phyloP scores from a whole-genome alignment of 345 rosid species.

The Psidium guajava region DNA sequence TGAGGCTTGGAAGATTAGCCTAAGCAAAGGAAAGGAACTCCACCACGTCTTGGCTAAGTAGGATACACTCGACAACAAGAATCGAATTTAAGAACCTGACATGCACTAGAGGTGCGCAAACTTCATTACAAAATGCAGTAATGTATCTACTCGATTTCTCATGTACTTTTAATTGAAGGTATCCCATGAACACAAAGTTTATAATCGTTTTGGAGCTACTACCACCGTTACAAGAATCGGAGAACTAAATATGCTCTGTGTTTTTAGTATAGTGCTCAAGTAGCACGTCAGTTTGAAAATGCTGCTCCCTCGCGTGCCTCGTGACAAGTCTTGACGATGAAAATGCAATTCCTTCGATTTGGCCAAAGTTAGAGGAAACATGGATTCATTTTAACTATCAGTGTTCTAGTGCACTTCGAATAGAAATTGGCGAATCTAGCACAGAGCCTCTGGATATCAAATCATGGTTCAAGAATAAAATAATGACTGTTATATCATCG shows the following conservation, averaged over 20 bases:
- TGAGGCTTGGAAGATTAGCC: background rate
- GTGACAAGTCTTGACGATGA: background rate
- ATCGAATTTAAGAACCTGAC: background rate
- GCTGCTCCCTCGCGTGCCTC: background rate
- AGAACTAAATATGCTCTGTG: background rate
- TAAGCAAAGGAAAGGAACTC: background rate
- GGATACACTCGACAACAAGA: background rate
- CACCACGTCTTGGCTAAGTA: background rate
- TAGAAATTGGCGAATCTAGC: conserved; percentile 49
- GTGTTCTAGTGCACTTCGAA: conserved; percentile 56
- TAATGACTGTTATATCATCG: conserved; percentile 85
- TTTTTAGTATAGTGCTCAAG: background rate
- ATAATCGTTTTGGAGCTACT: background rate
- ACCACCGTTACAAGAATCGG: background rate
- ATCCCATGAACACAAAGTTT: background rate
- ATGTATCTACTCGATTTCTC: background rate
- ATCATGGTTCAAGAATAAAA: conserved; percentile 80
- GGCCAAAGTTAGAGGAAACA: background rate
- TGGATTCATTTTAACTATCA: conserved; percentile 3
- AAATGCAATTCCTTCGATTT: background rate
- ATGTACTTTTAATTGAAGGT: background rate
- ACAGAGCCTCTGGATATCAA: conserved; percentile 46
- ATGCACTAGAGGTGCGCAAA: background rate
- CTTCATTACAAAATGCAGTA: background rate
- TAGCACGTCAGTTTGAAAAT: background rate